Percentiles rank a stretch among this genome's conserved stretches.
phyloP scores from a whole-genome alignment of 768 basidiomycete genomes.

The Kwoniella dendrophila region DNA sequence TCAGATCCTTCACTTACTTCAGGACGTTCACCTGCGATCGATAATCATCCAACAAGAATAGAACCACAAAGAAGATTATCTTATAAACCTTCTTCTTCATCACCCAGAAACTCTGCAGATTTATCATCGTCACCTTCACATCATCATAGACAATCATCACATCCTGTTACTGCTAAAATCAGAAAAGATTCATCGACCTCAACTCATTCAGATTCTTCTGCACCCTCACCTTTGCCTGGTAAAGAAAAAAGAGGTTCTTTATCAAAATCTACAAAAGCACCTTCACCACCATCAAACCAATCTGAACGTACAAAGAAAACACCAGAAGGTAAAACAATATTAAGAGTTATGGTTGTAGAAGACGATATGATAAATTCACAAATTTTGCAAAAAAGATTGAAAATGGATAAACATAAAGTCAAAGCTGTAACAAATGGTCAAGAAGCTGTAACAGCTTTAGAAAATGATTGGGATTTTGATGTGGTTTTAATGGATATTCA shows the following conservation, averaged over 20 bases:
- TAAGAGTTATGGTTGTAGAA: constrained; percentile 54
- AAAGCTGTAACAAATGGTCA: constrained; percentile 73
- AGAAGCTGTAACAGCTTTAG: constrained; percentile 68
- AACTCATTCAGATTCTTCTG: too few species aligned
- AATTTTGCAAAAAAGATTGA: constrained; percentile 70
- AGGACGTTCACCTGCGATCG: not conserved
- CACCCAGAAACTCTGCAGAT: too few species aligned
- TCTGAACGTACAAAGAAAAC: constrained; percentile 11
- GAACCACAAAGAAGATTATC: too few species aligned
- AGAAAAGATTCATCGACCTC: too few species aligned
- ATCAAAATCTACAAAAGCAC: too few species aligned
- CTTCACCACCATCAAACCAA: not conserved
- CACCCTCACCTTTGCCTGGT: too few species aligned
- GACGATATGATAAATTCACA: constrained; percentile 74
- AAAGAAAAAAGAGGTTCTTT: not conserved
- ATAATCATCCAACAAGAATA: not conserved
- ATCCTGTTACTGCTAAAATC: too few species aligned
- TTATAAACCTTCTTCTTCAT: not conserved
- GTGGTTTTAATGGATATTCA: constrained; percentile 81
- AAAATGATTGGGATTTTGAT: constrained; percentile 67
- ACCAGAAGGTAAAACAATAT: constrained; percentile 18
- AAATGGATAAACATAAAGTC: constrained; percentile 68
- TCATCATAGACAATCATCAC: too few species aligned
- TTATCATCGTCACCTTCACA: too few species aligned
- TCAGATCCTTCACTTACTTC: constrained; percentile 2